These are phyloP conservation scores for Rhododendron williamsianum DNA, from an alignment of 148 eudicot genomes.

Conservation along the genomic window DNA sequence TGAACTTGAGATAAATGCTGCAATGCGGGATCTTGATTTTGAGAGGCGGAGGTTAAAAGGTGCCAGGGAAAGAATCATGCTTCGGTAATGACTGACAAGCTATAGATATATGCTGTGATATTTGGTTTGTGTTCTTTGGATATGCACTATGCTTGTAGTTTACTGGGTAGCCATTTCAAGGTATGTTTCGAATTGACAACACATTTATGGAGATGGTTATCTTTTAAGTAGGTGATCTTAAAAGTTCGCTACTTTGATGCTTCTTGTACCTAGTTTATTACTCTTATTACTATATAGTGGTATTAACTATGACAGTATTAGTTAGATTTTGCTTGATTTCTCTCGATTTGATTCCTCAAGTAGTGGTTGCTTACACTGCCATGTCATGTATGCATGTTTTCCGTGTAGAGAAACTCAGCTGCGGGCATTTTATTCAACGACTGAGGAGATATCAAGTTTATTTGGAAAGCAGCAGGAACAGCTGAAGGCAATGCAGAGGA, in stretches of 20 bases:
- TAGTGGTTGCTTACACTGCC: neutral
- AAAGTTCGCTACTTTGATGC: neutral
- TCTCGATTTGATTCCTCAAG: neutral
- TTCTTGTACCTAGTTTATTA: neutral
- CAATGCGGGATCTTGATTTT: conserved; percentile 88
- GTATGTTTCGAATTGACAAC: neutral
- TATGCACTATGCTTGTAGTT: neutral
- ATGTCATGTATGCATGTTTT: conserved; percentile 16
- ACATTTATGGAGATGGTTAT: neutral
- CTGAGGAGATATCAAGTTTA: conserved; percentile 70
- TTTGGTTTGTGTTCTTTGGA: neutral
- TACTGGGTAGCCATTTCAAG: neutral
- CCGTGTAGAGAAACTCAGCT: conserved; percentile 80
- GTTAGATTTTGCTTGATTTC: neutral
- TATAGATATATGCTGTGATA: neutral
- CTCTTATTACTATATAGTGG: neutral
- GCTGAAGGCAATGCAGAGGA: conserved; percentile 85
- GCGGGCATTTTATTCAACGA: conserved; percentile 91
- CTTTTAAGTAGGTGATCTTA: neutral
- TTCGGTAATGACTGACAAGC: conserved; percentile 50
- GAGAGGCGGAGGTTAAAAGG: conserved; percentile 79
- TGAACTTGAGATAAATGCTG: conserved; percentile 85
- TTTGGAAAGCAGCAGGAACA: conserved; percentile 94
- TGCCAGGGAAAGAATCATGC: conserved; percentile 93
- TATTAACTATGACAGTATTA: neutral